Base-by-base conservation (phyloP, 2,329 filamentous ascomycete genomes). In the Penicillium sp. region DNA sequence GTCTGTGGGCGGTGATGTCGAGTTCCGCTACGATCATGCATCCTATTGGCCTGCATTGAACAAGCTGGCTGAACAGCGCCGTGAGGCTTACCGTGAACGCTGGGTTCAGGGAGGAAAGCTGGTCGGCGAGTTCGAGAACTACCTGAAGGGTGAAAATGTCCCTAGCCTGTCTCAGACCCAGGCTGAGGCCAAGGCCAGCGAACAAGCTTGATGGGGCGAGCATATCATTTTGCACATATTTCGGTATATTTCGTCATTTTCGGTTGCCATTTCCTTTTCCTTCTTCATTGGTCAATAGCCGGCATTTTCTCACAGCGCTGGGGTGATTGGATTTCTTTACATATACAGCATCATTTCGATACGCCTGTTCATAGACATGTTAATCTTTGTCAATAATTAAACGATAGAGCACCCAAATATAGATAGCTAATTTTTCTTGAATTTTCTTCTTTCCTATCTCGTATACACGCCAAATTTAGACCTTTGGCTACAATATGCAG, bases 21-120 rank as follows among this genome's bases (percentile, higher is more conserved):
- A 92, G 56, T 97, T 99, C 70, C 87, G 91, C 66, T 99, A 99
- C 72, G 89, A 96, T 67, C 94, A 99, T 75, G 77, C 81, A 1
- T 74, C 80, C 16, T 99, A 97, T 80, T 99, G 94, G 94, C 90
- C 92, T 0, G 88, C 90, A 1, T 80, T 99, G 57, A 85, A 86
- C 65, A 81, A 85, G 65, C 74, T 96, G 65, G 89, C 87, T 60
- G 81, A 82, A 18, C 80, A 87, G 71, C 85, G 83, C 61, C 82
- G 85, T 46, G 82, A 82, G 27, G 82, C 83, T 59, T 84, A 85
- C 65, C 77, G 76, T 59, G 79, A 84, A 63, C 80, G 91, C 52
- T 99, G 94, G 94, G 80, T 86, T 60, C 83, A 84, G 15, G 90
- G 84, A 25, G 94, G 94, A 21, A 89, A 89, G 76, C 78, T 84